Evolutionary conservation across 2,329 filamentous ascomycete species (phyloP), one percentile per base, ranked within the genome.

Genomic region (Trichothecium roseum): DNA sequence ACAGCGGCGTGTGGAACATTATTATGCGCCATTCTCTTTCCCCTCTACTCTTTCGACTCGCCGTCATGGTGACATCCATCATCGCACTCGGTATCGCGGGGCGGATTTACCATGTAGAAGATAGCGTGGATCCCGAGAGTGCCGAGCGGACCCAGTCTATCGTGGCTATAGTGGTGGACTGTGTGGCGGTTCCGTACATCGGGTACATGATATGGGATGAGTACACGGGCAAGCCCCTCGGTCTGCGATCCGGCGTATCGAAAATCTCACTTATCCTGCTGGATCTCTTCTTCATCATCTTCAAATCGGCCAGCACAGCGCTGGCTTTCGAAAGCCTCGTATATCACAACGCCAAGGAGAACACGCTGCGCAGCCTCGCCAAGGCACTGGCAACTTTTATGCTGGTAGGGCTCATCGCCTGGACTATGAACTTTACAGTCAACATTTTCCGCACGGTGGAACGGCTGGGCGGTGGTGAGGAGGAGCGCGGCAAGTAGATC

Each of bases 191-290:
- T 39, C 77, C 89, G 3, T 98, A 96, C 59, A 81, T 93, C 37
- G 64, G 84, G 33, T 96, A 94, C 61, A 91, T 96, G 63, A 93
- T 88, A 17, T 94, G 81, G 63, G 91, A 98, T 53, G 91, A 98
- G 62, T 96, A 95, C 60, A 91, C 85, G 5, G 85, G 86, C 20
- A 93, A 93, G 54, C 91, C 93, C 16, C 67, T 98, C 15, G 91
- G 91, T 2, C 65, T 98, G 40, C 82, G 93, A 30, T 80, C 79
- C 6, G 78, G 86, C 8, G 79, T 79, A 38, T 81, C 85, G 33
- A 98, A 98, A 56, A 83, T 94, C 44, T 78, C 84, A 12, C 74
- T 98, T 34, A 84, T 96, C 40, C 75, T 98, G 37, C 73, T 94
- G 38, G 91, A 98, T 59, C 69, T 98, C 4, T 80, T 95, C 50